Conservation (phyloP, 2,329 filamentous ascomycete genomes). For the Beauveria scarabaeidicola region DNA sequence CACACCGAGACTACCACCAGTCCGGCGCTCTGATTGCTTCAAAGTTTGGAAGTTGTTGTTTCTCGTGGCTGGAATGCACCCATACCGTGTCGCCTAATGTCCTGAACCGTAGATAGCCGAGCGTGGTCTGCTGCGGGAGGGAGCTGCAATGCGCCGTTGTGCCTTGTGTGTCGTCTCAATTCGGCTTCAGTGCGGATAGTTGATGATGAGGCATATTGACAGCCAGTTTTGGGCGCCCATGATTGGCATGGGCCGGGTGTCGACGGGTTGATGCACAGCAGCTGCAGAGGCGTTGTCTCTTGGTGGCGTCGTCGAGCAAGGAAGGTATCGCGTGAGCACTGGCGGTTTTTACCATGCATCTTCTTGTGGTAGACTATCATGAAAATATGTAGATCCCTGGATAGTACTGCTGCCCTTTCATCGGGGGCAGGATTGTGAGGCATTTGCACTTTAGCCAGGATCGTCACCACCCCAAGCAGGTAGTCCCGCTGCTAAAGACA, state of each 20-base stretch:
- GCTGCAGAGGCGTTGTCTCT: not conserved
- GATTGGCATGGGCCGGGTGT: not conserved
- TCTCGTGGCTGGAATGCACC: not conserved
- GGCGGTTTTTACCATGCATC: too few species aligned
- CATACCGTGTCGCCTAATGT: too few species aligned
- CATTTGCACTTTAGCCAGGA: too few species aligned
- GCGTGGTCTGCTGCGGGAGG: too few species aligned
- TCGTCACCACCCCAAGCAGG: not conserved
- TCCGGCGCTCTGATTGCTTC: not conserved
- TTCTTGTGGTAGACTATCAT: too few species aligned
- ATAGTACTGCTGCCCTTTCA: too few species aligned
- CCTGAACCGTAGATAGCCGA: too few species aligned
- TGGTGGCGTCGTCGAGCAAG: not conserved
- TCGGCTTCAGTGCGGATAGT: not conserved
- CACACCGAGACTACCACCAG: not conserved
- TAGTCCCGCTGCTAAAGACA: not conserved
- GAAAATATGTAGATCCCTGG: too few species aligned
- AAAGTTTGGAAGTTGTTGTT: not conserved
- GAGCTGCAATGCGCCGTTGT: not conserved
- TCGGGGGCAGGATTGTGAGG: too few species aligned
- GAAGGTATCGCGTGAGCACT: not conserved
- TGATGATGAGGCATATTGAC: not conserved
- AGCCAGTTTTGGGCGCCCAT: not conserved
- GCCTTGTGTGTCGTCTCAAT: not conserved
- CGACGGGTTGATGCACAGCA: not conserved